Base-by-base conservation (phyloP, 73 alveolate species). In the Breviolum minutum region DNA sequence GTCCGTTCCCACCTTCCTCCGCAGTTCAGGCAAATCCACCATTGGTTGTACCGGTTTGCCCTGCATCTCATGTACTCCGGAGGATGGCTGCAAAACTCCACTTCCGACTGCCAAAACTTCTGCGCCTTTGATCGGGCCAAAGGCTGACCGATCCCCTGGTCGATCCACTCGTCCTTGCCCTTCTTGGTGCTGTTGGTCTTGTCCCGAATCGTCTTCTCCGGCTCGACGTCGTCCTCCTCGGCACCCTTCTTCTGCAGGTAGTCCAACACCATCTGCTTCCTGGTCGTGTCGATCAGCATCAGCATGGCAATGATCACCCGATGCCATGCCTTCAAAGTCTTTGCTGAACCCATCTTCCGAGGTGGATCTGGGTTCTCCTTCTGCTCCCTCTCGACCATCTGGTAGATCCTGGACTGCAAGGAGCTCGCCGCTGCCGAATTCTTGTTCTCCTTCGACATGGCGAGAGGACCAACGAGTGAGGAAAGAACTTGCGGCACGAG, bases 371-470 rank as follows among this genome's bases (percentile, higher is more conserved):
- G 27, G 66, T 9, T 9, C 0, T 60, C 27, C 16, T 54, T 62
- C 17, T 14, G n/a, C 17, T 22, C 93, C 76, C 22, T 0, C 29
- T 84, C 12, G 62, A 62, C 13, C 93, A 60, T 60, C 32, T 24
- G 54, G 62, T 22, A 22, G 62, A 84, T 62, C 19, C 30, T 12
- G 93, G 48, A 7, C 61, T 84, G 93, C 19, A 84, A 54, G 63
- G 0, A 0, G 63, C 64, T n/a, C n/a, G n/a, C 26, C 54, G 71
- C 30, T 29, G 90, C 90, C 17, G 90, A 54, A 2, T 13, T 48
- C 90, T 79, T 20, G 54, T 77, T 81, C 71, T 81, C 40, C 87
- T 79, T 79, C 90, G 90, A 54, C 90, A 81, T 81, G 90, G 90
- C 90, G 30, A 0, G 17, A 2, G 0, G 13, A 0, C 20, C 40